Percentiles rank a stretch among this genome's conserved stretches.
These are phyloP conservation scores for Talaromyces pinophilus DNA, from an alignment of 2,329 filamentous ascomycete genomes.

Conservation along the genomic window DNA sequence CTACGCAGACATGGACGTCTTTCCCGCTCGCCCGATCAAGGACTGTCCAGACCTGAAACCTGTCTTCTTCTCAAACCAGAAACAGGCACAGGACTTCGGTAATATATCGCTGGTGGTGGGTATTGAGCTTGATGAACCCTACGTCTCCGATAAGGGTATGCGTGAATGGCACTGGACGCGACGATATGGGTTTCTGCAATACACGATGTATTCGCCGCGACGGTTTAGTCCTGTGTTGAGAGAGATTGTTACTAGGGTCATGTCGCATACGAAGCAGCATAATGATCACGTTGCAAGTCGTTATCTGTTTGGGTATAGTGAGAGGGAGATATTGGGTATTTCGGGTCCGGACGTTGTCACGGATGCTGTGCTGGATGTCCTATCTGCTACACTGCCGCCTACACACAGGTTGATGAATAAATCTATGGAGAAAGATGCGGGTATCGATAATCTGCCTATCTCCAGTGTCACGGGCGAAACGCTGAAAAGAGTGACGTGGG, in stretches of 20 bases:
- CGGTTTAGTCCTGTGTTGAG: constrained; percentile 39
- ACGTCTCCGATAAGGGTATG: constrained; percentile 35
- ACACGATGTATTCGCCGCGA: constrained; percentile 38
- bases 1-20: constrained; percentile 39
- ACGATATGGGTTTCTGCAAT: constrained; percentile 39
- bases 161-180: constrained; percentile 39
- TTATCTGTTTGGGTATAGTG: constrained; percentile 28
- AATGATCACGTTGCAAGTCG: constrained; percentile 23
- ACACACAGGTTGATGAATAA: constrained; percentile 30
- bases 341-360: constrained; percentile 40
- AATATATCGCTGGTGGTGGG: constrained; percentile 39
- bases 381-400: constrained; percentile 33
- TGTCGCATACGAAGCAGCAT: constrained; percentile 36
- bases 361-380: constrained; percentile 35
- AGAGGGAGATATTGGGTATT: constrained; percentile 34
- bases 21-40: constrained; percentile 33
- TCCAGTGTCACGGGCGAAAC: constrained; percentile 17
- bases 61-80: constrained; percentile 2
- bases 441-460: constrained; percentile 26
- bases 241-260: constrained; percentile 34
- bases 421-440: constrained; percentile 30
- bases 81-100: background rate
- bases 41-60: constrained; percentile 31
- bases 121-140: constrained; percentile 40
- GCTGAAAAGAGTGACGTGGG: constrained; percentile 36